Evolutionary conservation across 495 filamentous ascomycete genomes (phyloP), one percentile per base, ranked within the genome.

Genomic region (Zalerion maritima): DNA sequence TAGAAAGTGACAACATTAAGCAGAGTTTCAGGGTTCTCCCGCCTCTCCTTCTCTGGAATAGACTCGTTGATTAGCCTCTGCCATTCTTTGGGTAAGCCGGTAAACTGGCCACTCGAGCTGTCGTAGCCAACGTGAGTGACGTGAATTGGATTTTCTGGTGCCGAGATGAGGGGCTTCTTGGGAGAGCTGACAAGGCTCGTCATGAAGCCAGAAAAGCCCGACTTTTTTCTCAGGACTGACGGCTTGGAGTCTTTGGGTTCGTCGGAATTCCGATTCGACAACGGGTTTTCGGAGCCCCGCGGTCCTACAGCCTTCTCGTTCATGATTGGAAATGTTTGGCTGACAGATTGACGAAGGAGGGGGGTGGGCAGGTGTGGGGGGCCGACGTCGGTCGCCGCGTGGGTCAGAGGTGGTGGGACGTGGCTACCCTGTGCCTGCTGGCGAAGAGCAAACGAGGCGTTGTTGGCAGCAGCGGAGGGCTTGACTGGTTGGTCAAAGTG

Each of bases 51-150:
- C 58, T 93, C 82, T 3, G 87, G 81, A 42, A 97, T 96, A 55
- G 78, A 94, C 50, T 94, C 85, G 57, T 89, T 80, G 40, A 97
- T 70, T 46, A 93, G 67, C 22, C 81, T 74, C 55, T 97, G 89
- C 89, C 89, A 97, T 65, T 97, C 89, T 52, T 91, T 92, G 1
- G 89, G 89, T 19, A 97, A 61, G 37, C 89, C 89, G 20, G 89
- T 97, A 52, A 94, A 97, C 53, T 94, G 81, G 32, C 89, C 89
- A 3, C 89, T 97, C 41, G 83, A 70, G 57, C 91, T 92, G 52
- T 97, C 86, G 50, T 93, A 94, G 28, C 91, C 86, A 31, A 97
- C 89, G 48, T 97, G 89, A 24, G 91, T 97, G 31, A 97, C 78
- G 50, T 97, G 89, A 16, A 96, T 84, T 7, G 91, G 91, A 47